Conservation (phyloP, 352 stramenopile species). For the Phytophthora cactorum region DNA sequence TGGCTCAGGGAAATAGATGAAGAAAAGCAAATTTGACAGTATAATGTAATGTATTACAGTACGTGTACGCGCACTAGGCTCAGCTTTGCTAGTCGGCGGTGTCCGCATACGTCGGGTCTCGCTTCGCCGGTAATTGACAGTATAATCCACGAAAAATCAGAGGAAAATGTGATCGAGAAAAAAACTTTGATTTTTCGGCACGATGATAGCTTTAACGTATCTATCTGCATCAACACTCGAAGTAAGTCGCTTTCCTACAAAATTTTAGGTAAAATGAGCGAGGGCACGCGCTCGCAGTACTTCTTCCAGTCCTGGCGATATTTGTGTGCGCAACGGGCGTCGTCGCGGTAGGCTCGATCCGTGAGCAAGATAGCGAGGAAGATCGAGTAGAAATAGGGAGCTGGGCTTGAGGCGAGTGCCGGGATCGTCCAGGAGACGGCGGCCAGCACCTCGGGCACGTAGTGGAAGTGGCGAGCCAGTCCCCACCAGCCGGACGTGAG, state of each 20-base stretch:
- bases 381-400: constrained; percentile 90
- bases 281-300: constrained; percentile 89
- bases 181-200: no score
- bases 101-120: no score
- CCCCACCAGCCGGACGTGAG: constrained; percentile 95
- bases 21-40: no score
- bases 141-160: no score
- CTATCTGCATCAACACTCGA: no score
- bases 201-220: no score
- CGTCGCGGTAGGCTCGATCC: constrained; percentile 95
- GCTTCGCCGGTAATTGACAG: no score
- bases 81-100: no score
- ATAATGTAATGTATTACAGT: no score
- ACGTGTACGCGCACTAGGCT: no score
- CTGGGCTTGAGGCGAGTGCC: constrained; percentile 53
- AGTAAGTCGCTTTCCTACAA: constrained; percentile 41
- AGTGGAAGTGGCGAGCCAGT: constrained; percentile 95
- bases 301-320: constrained; percentile 97
- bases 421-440: constrained; percentile 82
- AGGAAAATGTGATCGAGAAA: no score
- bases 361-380: constrained; percentile 95
- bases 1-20: no score
- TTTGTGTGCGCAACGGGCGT: constrained; percentile 94
- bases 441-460: constrained; percentile 93
- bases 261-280: constrained; percentile 87